A percentile compares a stretch with the other conserved stretches of the same genome.
phyloP scores from a whole-genome alignment of 371 early-diverging fungal genomes.

The Mucor indicus region DNA sequence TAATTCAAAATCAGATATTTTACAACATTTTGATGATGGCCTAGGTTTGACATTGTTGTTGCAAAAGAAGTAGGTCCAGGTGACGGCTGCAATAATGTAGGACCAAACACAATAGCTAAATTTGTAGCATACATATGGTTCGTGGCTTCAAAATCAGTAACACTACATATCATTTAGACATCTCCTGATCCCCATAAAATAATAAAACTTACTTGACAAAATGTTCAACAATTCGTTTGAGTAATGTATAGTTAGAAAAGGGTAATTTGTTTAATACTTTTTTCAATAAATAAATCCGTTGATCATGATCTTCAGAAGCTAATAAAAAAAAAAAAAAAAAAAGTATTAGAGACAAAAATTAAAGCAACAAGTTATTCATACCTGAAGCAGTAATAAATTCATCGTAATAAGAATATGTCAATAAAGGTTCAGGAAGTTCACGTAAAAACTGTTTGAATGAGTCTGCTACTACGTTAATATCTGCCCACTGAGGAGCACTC shows the following conservation, averaged over 20 bases:
- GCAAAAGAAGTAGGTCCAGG: conserved; percentile 71
- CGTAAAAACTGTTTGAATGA: conserved; percentile 91
- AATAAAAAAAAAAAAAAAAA: not conserved
- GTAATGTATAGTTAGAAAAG: conserved; percentile 58
- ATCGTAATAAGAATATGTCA: conserved; percentile 80
- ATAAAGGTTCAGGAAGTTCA: conserved; percentile 89
- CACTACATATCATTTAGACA: too few relatives aligned
- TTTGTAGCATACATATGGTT: conserved; percentile 89
- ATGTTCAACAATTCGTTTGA: conserved; percentile 76
- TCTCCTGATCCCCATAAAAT: too few relatives aligned
- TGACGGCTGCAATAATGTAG: conserved; percentile 73
- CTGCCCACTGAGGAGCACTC: conserved; percentile 66
- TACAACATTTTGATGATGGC: conserved; percentile 77
- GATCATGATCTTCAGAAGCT: conserved; percentile 76
- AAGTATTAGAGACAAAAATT: too few relatives aligned
- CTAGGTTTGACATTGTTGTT: conserved; percentile 78
- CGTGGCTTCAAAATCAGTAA: conserved; percentile 78
- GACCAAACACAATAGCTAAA: conserved; percentile 86
- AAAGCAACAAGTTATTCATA: too few relatives aligned
- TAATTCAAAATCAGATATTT: conserved; percentile 80
- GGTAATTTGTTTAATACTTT: conserved; percentile 70
- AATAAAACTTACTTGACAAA: conserved; percentile 65
- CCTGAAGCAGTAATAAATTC: conserved; percentile 82
- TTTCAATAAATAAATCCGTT: conserved; percentile 76
- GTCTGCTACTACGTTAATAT: conserved; percentile 87